Evolutionary conservation across 805 yeast genomes (phyloP).

Genomic region (Yamadazyma akitaensis): DNA sequence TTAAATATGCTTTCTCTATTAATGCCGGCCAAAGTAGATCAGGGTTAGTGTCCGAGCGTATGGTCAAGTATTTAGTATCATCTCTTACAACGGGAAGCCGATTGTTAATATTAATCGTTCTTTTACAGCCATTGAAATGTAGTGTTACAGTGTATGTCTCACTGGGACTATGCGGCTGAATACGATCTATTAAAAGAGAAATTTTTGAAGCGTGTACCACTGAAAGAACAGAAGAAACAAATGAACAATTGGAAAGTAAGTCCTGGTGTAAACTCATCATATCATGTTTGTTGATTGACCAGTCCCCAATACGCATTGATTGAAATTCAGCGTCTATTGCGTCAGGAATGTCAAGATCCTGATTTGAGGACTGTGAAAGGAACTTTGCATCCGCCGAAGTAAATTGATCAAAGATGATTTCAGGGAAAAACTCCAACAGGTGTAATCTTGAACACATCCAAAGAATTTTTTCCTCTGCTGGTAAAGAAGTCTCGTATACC

Average conservation of each 20-base stretch:
- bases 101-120: slow-evolving; percentile 49
- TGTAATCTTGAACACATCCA: slow-evolving; percentile 27
- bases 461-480: slow-evolving; percentile 17
- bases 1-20: slow-evolving; percentile 74
- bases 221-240: slow-evolving; percentile 65
- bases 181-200: slow-evolving; percentile 16
- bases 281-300: slow-evolving; percentile 39
- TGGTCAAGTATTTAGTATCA: slow-evolving; percentile 26
- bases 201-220: slow-evolving; percentile 26
- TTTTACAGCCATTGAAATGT: slow-evolving; percentile 48
- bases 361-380: slow-evolving; percentile 26
- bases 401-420: slow-evolving; percentile 9
- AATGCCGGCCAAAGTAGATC: slow-evolving; percentile 61
- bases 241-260: slow-evolving; percentile 64
- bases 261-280: slow-evolving; percentile 45
- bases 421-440: not conserved
- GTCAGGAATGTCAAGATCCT: slow-evolving; percentile 15
- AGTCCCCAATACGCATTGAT: slow-evolving; percentile 22
- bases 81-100: slow-evolving; percentile 36
- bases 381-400: slow-evolving; percentile 16
- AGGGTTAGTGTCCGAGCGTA: slow-evolving; percentile 33
- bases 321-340: slow-evolving; percentile 8
- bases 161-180: slow-evolving; percentile 23
- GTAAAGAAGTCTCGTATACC: slow-evolving; percentile 18
- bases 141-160: slow-evolving; percentile 39